phyloP scores from a whole-genome alignment of 2,329 filamentous ascomycete genomes.

The Sarocladium kiliense region DNA sequence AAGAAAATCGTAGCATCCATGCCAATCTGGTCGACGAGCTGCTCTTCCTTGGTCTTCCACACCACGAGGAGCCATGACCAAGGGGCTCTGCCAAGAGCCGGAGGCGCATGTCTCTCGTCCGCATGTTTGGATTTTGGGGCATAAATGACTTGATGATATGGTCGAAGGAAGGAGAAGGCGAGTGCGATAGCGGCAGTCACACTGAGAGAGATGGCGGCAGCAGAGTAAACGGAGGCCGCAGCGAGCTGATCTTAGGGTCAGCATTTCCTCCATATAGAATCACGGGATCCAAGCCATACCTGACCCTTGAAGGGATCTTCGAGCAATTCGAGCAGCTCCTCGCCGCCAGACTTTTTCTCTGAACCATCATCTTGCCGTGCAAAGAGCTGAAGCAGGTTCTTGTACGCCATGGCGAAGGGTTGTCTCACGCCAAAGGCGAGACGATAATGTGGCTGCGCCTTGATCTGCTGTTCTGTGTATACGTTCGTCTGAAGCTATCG shows the following conservation, averaged over 20 bases:
- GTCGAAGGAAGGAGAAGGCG: conserved; percentile 82
- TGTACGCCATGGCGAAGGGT: conserved; percentile 9
- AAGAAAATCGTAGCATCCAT: conserved; percentile 90
- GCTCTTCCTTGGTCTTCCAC: conserved; percentile 69
- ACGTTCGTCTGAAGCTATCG: not conserved
- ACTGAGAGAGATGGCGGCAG: conserved; percentile 73
- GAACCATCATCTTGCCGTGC: conserved; percentile 9
- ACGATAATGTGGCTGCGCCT: not conserved
- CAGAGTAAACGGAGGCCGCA: conserved; percentile 62
- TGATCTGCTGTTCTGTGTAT: not conserved
- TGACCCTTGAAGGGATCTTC: conserved; percentile 44
- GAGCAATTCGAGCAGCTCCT: conserved; percentile 43
- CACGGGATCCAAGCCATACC: conserved; percentile 24
- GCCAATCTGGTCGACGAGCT: conserved; percentile 76
- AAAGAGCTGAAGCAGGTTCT: conserved; percentile 12
- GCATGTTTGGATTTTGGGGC: conserved; percentile 90
- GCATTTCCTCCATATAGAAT: not conserved
- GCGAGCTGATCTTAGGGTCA: conserved; percentile 18
- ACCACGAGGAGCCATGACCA: conserved; percentile 84
- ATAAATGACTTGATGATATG: conserved; percentile 88
- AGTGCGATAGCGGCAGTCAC: conserved; percentile 70
- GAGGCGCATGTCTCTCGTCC: conserved; percentile 84
- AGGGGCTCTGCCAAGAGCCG: conserved; percentile 77
- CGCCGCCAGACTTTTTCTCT: conserved; percentile 25
- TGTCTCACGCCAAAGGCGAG: conserved; percentile 19